Percentiles rank a stretch among this genome's conserved stretches.
Evolutionary conservation across 805 yeast genomes (phyloP).

Genomic region (Myxozyma sirexii): DNA sequence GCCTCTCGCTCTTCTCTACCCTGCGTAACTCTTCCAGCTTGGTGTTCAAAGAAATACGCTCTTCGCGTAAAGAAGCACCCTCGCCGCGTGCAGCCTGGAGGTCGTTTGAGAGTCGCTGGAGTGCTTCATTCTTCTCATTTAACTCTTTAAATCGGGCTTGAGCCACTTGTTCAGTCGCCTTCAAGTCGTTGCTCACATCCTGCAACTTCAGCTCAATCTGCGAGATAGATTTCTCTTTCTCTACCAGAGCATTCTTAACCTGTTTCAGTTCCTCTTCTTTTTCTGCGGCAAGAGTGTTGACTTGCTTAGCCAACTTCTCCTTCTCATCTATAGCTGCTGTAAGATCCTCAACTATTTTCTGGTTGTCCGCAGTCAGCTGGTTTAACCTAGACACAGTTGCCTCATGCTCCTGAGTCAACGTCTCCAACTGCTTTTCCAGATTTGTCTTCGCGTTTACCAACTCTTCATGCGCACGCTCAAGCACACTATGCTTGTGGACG

Average conservation of each 20-base stretch:
- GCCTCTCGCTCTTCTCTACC: conserved; percentile 29
- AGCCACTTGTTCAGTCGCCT: conserved; percentile 41
- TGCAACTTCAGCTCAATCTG: conserved; percentile 35
- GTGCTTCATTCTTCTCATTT: conserved; percentile 36
- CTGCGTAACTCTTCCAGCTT: conserved; percentile 22
- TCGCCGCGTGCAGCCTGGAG: conserved; percentile 28
- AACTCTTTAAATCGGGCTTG: conserved; percentile 48
- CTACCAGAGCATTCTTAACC: conserved; percentile 28
- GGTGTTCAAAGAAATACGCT: conserved; percentile 30
- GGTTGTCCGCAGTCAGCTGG: background rate
- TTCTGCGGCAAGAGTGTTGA: conserved; percentile 15
- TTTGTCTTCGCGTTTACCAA: conserved; percentile 25
- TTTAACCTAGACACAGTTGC: background rate
- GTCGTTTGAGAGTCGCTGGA: conserved; percentile 34
- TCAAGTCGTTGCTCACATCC: conserved; percentile 34
- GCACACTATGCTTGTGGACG: conserved; percentile 23
- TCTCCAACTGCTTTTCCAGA: conserved; percentile 11
- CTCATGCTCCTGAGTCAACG: conserved; percentile 6
- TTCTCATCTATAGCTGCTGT: conserved; percentile 41
- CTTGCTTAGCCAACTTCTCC: conserved; percentile 39
- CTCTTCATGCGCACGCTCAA: conserved; percentile 25
- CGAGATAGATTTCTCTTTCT: conserved; percentile 34
- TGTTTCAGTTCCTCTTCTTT: conserved; percentile 27
- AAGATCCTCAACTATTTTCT: conserved; percentile 21
- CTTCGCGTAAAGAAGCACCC: conserved; percentile 28